Evolutionary conservation across 805 yeast genomes (phyloP).

Genomic region (Saturnispora zaruensis): DNA sequence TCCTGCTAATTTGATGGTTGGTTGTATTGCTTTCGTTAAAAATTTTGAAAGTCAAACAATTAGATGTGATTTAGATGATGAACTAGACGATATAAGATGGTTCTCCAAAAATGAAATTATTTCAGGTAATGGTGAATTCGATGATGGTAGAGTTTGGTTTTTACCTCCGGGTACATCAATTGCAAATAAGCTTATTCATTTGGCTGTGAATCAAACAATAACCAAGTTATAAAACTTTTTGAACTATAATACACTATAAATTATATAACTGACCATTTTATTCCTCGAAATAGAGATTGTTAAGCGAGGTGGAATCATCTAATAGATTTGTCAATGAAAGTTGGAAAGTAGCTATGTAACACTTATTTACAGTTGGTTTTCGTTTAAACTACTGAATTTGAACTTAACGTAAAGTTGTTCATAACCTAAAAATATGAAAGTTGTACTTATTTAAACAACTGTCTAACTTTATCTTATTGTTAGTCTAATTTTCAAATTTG

Average conservation of each 20-base stretch:
- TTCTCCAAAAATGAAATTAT: constrained; percentile 49
- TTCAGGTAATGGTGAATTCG: constrained; percentile 6
- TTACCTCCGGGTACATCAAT: constrained; percentile 7
- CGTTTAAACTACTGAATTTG: too few species aligned
- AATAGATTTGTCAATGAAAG: too few species aligned
- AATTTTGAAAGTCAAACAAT: constrained; percentile 42
- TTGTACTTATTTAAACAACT: too few species aligned
- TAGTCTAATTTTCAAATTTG: too few species aligned
- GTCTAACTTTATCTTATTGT: too few species aligned
- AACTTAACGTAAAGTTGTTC: too few species aligned
- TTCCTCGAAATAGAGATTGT: not conserved
- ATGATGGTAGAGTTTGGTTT: not conserved
- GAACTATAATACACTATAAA: not conserved
- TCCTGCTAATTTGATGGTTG: constrained; percentile 89
- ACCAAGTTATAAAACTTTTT: not conserved
- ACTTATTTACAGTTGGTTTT: too few species aligned
- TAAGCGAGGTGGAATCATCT: not conserved
- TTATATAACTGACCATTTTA: not conserved
- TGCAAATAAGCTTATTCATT: constrained; percentile 6
- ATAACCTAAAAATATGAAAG: too few species aligned
- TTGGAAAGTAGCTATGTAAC: too few species aligned
- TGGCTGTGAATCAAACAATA: not conserved
- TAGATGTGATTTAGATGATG: constrained; percentile 69
- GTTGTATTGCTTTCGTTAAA: constrained; percentile 76
- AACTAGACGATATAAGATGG: constrained; percentile 82